Conservation (phyloP, 2,329 filamentous ascomycete species). For the Diaporthe caulivora region DNA sequence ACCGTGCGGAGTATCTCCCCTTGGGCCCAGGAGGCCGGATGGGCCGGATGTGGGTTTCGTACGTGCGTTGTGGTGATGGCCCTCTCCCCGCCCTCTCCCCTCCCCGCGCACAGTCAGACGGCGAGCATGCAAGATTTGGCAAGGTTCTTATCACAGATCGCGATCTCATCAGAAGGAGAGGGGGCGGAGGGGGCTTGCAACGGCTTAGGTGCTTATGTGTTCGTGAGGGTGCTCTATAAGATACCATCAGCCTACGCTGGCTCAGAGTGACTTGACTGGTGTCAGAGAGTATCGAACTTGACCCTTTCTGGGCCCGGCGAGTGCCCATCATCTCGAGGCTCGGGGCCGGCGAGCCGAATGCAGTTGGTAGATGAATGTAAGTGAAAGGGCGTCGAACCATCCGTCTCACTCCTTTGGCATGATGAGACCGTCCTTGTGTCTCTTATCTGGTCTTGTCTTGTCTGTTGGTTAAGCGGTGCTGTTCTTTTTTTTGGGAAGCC, state of each 20-base stretch:
- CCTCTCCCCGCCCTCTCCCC: not conserved
- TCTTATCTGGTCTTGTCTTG: not conserved
- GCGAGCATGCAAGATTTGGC: slow-evolving; percentile 1
- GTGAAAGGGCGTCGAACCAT: not conserved
- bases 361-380: not conserved
- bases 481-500: too few relatives aligned
- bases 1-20: not conserved
- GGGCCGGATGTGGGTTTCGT: not conserved
- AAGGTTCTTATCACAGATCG: slow-evolving; percentile 5
- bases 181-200: too few relatives aligned
- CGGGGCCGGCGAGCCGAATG: slow-evolving; percentile 13
- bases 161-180: not conserved
- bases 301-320: slow-evolving; percentile 3
- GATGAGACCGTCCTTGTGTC: not conserved
- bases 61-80: not conserved
- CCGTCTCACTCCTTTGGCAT: not conserved
- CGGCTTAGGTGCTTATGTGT: not conserved
- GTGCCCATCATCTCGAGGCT: not conserved
- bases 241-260: not conserved
- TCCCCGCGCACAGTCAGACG: not conserved
- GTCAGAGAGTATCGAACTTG: not conserved
- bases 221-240: not conserved
- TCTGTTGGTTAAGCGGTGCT: not conserved
- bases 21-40: not conserved
- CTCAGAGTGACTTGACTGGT: not conserved